Evolutionary conservation across 306 rosid genomes (phyloP), one percentile per base, ranked within the genome.

Genomic region (Trifolium repens): DNA sequence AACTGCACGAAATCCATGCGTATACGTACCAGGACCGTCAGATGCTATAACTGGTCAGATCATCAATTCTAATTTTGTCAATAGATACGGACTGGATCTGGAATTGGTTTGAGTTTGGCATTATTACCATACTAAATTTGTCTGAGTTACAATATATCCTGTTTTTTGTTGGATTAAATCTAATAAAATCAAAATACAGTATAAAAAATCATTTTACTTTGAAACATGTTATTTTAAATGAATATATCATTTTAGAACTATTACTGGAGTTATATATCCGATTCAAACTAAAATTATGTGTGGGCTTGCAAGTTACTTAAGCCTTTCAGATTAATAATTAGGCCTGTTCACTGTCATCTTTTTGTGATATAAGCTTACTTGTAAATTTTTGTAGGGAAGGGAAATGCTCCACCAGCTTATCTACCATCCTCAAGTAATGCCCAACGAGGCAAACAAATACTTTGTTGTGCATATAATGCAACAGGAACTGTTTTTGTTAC

Each of bases 401-500:
- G 83, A 82, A 90, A 65, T 87, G 83, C 80, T 76, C 71, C 85
- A 39, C 66, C 85, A 60, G 76, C 81, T 81, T 76, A 80, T 85
- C 83, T 84, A 73, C 79, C 92, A 4, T 89, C 93, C 57, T 85
- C 91, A 70, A 89, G 86, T 71, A 89, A 82, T 85, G 88, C 73
- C 69, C 87, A 81, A 55, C 94, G 77, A 43, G 84, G 84, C 80
- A 80, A 60, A 83, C 98, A 90, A 61, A 86, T 92, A 88, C 94
- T 92, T 82, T 92, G 98, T 53, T 92, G 98, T 84, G 90, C 94
- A 74, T 92, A 79, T 84, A 92, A 92, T 60, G 98, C 96, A 59
- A 91, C 84, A 69, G 98, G 98, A 67, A 87, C 98, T 55, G 91
- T 88, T 77, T 92, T 92, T 89, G 98, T 92, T 73, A 92, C 96